phyloP scores from a whole-genome alignment of 139 green algal genomes.

The Chlamydomonas applanata region DNA sequence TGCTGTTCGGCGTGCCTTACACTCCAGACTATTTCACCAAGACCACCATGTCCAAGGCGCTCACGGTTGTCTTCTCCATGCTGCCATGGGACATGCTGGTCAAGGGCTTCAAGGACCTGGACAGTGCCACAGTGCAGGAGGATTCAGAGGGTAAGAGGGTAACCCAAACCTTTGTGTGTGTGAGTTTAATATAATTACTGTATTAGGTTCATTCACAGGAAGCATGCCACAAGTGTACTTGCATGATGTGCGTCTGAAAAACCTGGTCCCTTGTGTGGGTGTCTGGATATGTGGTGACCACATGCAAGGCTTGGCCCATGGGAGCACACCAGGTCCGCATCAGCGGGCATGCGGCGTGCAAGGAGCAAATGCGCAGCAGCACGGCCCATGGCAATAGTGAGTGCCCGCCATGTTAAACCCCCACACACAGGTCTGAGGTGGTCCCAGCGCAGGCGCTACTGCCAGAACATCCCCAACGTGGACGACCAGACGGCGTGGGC shows the following conservation, averaged over 20 bases:
- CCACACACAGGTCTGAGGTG: slow-evolving; percentile 43
- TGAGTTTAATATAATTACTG: too few species aligned
- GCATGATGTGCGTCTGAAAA: too few species aligned
- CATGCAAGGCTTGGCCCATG: too few species aligned
- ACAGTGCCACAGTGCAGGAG: slow-evolving; percentile 38
- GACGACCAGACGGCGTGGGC: slow-evolving; percentile 21
- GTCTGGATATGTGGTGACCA: background rate
- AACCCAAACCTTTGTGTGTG: too few species aligned
- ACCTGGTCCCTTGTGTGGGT: background rate
- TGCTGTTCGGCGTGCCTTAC: slow-evolving; percentile 71
- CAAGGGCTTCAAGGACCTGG: slow-evolving; percentile 79
- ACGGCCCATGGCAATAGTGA: too few species aligned
- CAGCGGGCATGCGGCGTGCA: too few species aligned
- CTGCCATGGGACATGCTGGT: slow-evolving; percentile 81
- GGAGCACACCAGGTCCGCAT: too few species aligned
- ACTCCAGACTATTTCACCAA: slow-evolving; percentile 43
- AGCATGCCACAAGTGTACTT: too few species aligned
- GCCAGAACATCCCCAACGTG: slow-evolving; percentile 39
- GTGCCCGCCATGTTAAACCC: background rate
- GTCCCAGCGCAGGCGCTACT: slow-evolving; percentile 57
- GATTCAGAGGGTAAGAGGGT: slow-evolving; percentile 29
- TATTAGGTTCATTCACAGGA: too few species aligned
- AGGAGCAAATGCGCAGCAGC: too few species aligned
- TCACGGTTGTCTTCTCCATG: slow-evolving; percentile 70
- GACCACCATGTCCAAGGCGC: slow-evolving; percentile 4